Conservation (phyloP, 2,329 filamentous ascomycete species). For the Fusarium penzigii region DNA sequence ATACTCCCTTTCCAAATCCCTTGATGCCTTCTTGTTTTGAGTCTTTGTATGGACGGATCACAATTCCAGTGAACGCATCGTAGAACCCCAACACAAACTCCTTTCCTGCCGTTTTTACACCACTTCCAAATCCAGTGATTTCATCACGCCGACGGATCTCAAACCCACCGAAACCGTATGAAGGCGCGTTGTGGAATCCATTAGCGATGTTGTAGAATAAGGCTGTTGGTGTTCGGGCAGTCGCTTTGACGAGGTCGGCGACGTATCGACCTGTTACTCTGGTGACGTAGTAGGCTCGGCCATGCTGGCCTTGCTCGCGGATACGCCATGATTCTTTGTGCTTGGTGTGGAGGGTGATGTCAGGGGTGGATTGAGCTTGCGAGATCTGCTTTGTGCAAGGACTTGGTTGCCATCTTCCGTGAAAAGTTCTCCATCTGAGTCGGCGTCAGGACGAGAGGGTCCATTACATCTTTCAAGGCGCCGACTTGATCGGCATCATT, state of each 20-base stretch:
- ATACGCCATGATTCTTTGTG: slow-evolving; percentile 26
- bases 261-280: slow-evolving; percentile 55
- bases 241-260: slow-evolving; percentile 60
- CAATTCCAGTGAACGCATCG: slow-evolving; percentile 67
- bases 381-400: slow-evolving; percentile 54
- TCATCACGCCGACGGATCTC: slow-evolving; percentile 65
- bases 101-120: slow-evolving; percentile 63
- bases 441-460: slow-evolving; percentile 16
- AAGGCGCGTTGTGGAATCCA: slow-evolving; percentile 73
- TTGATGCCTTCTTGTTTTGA: slow-evolving; percentile 61
- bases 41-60: slow-evolving; percentile 64
- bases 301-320: slow-evolving; percentile 29
- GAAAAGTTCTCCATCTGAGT: slow-evolving; percentile 33
- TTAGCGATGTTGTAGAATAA: slow-evolving; percentile 68
- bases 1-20: slow-evolving; percentile 63
- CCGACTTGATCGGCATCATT: not conserved
- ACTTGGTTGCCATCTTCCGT: slow-evolving; percentile 34
- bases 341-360: slow-evolving; percentile 22
- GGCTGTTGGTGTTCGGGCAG: slow-evolving; percentile 66
- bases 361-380: slow-evolving; percentile 7
- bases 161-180: slow-evolving; percentile 59
- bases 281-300: slow-evolving; percentile 27
- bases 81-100: slow-evolving; percentile 65
- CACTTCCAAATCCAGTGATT: slow-evolving; percentile 64
- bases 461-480: not conserved